A percentile compares a stretch with the other conserved stretches of the same genome.
Evolutionary conservation across 2,329 filamentous ascomycete genomes (phyloP).

Genomic region (Orbilia oligospora): DNA sequence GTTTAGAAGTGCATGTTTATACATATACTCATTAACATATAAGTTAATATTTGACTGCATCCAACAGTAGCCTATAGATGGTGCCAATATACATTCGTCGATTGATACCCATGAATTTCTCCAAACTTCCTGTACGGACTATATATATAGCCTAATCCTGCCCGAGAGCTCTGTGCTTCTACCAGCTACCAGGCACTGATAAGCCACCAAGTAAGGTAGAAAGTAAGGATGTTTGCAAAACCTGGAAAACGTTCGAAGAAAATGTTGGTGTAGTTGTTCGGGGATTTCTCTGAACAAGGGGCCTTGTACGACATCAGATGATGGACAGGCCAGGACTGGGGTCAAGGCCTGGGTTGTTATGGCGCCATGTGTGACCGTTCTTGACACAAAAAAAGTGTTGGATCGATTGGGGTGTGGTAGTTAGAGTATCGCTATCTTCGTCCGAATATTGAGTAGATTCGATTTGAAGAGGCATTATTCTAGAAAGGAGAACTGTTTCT

Average conservation of each 20-base stretch:
- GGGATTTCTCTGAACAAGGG: slow-evolving; percentile 5
- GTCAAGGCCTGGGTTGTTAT: neutral
- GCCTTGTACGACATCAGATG: slow-evolving; percentile 27
- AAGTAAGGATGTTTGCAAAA: neutral
- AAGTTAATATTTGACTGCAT: no score
- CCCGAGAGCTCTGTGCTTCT: neutral
- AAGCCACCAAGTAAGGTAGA: slow-evolving; percentile 6
- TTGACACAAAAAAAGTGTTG: neutral
- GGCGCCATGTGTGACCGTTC: neutral
- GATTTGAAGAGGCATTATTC: no score
- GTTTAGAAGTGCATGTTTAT: neutral
- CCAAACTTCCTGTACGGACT: no score
- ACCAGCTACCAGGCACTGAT: slow-evolving; percentile 8
- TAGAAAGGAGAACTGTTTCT: no score
- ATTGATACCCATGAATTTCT: no score
- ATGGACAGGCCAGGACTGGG: neutral
- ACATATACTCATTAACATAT: no score
- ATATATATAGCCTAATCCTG: slow-evolving; percentile 17
- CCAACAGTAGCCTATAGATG: no score
- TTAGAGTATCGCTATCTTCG: no score
- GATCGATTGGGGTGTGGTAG: no score
- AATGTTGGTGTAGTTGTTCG: slow-evolving; percentile 10
- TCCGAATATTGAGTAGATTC: no score
- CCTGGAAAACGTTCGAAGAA: neutral
- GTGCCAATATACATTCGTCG: no score